Evolutionary conservation across 2,329 filamentous ascomycete species (phyloP).

Genomic region (Phaeoacremonium minimum): DNA sequence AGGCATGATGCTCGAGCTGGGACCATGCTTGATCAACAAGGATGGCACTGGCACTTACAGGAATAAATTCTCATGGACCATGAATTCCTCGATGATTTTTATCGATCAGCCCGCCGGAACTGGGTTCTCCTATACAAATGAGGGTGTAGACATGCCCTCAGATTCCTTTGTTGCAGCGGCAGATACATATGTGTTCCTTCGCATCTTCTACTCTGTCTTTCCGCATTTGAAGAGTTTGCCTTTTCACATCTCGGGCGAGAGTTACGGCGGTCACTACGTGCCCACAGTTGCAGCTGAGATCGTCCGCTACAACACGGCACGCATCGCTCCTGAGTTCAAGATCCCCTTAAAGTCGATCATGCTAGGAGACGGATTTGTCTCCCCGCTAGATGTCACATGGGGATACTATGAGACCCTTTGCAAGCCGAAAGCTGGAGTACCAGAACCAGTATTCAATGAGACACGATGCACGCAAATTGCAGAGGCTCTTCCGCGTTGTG

Average conservation of each 20-base stretch:
- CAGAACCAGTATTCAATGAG: conserved; percentile 34
- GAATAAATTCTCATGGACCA: conserved; percentile 53
- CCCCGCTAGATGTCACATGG: conserved; percentile 30
- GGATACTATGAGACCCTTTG: conserved; percentile 42
- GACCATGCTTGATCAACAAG: conserved; percentile 50
- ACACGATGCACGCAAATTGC: conserved; percentile 39
- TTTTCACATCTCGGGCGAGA: conserved; percentile 44
- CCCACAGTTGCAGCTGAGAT: conserved; percentile 38
- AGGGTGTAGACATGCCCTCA: conserved; percentile 17
- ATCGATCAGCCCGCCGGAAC: conserved; percentile 53
- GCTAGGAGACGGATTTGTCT: conserved; percentile 41
- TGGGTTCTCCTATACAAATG: conserved; percentile 42
- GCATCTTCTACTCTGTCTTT: conserved; percentile 40
- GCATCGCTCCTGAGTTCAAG: conserved; percentile 27
- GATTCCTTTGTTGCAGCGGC: conserved; percentile 36
- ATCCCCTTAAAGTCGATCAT: conserved; percentile 37
- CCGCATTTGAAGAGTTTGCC: conserved; percentile 28
- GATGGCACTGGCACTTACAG: conserved; percentile 34
- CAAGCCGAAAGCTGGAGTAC: conserved; percentile 36
- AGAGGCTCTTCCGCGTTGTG: conserved; percentile 36
- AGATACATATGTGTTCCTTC: conserved; percentile 45
- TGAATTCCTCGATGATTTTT: conserved; percentile 44
- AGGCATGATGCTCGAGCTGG: conserved; percentile 20
- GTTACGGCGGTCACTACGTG: conserved; percentile 44
- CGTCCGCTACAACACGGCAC: conserved; percentile 35